phyloP scores from a whole-genome alignment of 176 grass and related monocot genomes.

The Panicum miliaceum region DNA sequence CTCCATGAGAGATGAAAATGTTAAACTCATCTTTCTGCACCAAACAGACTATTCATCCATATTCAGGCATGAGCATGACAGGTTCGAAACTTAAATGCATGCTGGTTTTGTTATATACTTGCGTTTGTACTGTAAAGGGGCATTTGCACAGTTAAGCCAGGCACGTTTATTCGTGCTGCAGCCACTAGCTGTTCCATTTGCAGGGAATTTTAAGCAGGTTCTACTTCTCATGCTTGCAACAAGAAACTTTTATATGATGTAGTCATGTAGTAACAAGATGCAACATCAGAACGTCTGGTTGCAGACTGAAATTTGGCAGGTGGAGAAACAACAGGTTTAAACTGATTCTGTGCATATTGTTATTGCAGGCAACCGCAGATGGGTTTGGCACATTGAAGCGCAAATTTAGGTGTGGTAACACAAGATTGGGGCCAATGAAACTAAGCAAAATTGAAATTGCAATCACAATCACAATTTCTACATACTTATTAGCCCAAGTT shows the following conservation, averaged over 20 bases:
- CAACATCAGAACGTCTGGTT: not conserved
- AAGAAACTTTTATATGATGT: not conserved
- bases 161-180: not conserved
- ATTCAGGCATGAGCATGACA: conserved; percentile 23
- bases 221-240: not conserved
- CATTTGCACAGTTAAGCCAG: not conserved
- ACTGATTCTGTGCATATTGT: not conserved
- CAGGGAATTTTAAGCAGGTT: not conserved
- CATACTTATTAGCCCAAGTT: not conserved
- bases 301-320: not conserved
- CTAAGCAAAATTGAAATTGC: not conserved
- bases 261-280: conserved; percentile 14
- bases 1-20: conserved; percentile 21
- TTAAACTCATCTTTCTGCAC: conserved; percentile 35
- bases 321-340: not conserved
- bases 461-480: conserved; percentile 1
- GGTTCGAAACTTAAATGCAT: not conserved
- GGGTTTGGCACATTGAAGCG: not conserved
- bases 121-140: not conserved
- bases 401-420: conserved; percentile 1
- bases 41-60: conserved; percentile 30
- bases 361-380: conserved; percentile 12
- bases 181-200: not conserved
- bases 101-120: not conserved
- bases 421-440: not conserved